A percentile compares a stretch with the other conserved stretches of the same genome.
These are phyloP conservation scores for Echium plantagineum DNA, from an alignment of 257 asterid species.

Conservation along the genomic window DNA sequence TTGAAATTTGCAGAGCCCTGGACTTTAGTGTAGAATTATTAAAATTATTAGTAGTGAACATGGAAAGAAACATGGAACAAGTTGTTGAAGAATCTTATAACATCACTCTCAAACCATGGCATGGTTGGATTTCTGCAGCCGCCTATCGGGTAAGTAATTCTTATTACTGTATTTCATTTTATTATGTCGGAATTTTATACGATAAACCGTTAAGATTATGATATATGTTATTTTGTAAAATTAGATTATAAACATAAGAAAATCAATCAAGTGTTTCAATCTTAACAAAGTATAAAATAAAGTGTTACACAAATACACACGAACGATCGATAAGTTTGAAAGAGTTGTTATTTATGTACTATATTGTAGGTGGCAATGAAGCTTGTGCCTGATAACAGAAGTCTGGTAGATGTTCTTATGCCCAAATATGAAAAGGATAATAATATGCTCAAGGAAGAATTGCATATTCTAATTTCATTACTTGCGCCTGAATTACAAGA, in stretches of 20 bases:
- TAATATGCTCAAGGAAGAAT: slow-evolving; percentile 41
- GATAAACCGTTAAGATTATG: too few species aligned
- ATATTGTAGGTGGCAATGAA: slow-evolving; percentile 56
- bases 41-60: slow-evolving; percentile 46
- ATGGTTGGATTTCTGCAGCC: slow-evolving; percentile 90
- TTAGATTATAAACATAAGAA: too few species aligned
- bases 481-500: slow-evolving; percentile 46
- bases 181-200: too few species aligned
- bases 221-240: too few species aligned
- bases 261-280: too few species aligned
- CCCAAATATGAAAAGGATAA: slow-evolving; percentile 30
- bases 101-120: slow-evolving; percentile 76
- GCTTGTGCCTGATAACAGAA: slow-evolving; percentile 51
- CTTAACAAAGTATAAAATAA: too few species aligned
- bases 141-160: slow-evolving; percentile 56
- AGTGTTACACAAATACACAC: too few species aligned
- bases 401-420: slow-evolving; percentile 38
- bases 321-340: too few species aligned
- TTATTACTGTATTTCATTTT: too few species aligned
- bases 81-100: slow-evolving; percentile 69
- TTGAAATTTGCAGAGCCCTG: slow-evolving; percentile 46
- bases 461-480: slow-evolving; percentile 35
- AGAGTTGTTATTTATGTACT: too few species aligned
- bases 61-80: slow-evolving; percentile 48
- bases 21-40: slow-evolving; percentile 51